phyloP scores from a whole-genome alignment of 306 rosid species.

The Acacia melanoxylon region DNA sequence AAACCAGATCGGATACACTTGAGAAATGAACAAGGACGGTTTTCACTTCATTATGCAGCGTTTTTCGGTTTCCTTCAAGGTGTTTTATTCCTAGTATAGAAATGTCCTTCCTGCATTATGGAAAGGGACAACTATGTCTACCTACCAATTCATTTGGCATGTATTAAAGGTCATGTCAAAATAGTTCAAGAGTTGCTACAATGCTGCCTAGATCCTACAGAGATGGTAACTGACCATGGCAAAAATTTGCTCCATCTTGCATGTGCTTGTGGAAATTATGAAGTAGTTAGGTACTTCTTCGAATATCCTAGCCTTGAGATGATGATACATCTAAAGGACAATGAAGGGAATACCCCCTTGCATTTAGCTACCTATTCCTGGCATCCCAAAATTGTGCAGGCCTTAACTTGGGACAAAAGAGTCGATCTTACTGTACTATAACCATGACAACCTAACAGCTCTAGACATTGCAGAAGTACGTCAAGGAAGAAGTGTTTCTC shows the following conservation, averaged over 20 bases:
- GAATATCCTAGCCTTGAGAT: neutral
- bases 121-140: neutral
- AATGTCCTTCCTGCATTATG: neutral
- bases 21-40: neutral
- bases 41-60: conserved; percentile 34
- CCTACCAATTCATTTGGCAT: conserved; percentile 29
- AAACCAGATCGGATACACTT: conserved; percentile 4
- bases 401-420: conserved; percentile 5
- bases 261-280: neutral
- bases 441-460: neutral
- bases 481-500: neutral
- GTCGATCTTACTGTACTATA: neutral
- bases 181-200: conserved; percentile 6
- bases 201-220: neutral
- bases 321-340: conserved; percentile 34
- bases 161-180: neutral
- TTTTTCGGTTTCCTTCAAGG: conserved; percentile 31
- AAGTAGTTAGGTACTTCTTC: conserved; percentile 4
- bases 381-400: conserved; percentile 13
- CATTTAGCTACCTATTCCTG: conserved; percentile 22
- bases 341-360: conserved; percentile 20
- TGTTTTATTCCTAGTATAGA: neutral
- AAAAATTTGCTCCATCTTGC: conserved; percentile 25
- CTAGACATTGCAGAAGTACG: neutral
- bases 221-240: neutral